phyloP scores from a whole-genome alignment of 202 grass and related monocot species.

The Digitaria exilis region DNA sequence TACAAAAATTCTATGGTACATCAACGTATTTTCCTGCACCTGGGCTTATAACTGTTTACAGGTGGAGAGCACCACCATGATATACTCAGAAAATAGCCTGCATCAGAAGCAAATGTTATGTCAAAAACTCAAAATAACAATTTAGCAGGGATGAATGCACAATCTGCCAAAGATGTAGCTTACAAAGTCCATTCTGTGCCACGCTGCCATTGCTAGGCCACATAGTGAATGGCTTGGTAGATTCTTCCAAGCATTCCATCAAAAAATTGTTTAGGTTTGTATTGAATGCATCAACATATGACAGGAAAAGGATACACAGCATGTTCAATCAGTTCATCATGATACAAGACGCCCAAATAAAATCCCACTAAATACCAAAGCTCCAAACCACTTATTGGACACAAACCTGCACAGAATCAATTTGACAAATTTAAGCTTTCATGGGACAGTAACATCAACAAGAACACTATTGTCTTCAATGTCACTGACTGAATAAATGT shows the following conservation, averaged over 20 bases:
- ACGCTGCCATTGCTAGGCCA: background rate
- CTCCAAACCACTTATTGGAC: slow-evolving; percentile 95
- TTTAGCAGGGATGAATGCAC: background rate
- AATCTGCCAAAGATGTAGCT: background rate
- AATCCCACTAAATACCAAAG: slow-evolving; percentile 69
- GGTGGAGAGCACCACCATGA: background rate
- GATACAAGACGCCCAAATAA: slow-evolving; percentile 63
- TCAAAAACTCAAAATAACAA: background rate
- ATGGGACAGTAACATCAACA: background rate
- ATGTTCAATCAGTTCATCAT: slow-evolving; percentile 33
- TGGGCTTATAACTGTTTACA: background rate
- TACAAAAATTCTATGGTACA: background rate
- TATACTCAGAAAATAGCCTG: background rate
- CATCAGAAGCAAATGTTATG: background rate
- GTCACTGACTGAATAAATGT: background rate
- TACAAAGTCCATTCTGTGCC: background rate
- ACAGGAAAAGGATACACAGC: background rate
- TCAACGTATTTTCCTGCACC: background rate
- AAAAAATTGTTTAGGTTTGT: background rate
- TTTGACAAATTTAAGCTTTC: background rate
- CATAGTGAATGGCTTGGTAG: background rate
- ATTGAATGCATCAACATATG: background rate
- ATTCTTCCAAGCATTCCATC: background rate
- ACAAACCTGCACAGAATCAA: slow-evolving; percentile 57
- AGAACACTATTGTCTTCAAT: background rate